These are phyloP conservation scores for Flueggea neowawraea DNA, from an alignment of 441 rosid species.

Conservation along the genomic window DNA sequence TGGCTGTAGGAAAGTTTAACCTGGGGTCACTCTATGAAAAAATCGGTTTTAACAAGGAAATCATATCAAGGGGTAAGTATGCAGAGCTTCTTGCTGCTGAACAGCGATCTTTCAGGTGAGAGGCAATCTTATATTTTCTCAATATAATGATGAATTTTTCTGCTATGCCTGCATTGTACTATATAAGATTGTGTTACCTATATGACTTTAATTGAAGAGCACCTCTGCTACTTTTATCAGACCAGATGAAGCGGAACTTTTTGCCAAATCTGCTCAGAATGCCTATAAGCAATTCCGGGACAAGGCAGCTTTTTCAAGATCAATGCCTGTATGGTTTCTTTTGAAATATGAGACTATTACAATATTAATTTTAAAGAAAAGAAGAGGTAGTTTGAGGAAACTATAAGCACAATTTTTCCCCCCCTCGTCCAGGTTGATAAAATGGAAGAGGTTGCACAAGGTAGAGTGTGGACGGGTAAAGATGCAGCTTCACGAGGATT, in stretches of 20 bases:
- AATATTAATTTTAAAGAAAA: not conserved
- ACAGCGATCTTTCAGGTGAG: constrained; percentile 81
- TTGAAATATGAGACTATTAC: not conserved
- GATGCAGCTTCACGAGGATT: constrained; percentile 86
- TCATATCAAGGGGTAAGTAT: constrained; percentile 88
- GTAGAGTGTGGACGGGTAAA: constrained; percentile 98
- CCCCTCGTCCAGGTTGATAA: constrained; percentile 55
- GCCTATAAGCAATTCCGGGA: constrained; percentile 77
- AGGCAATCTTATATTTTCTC: constrained; percentile 4
- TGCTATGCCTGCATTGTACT: too few species aligned
- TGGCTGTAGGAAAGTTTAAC: too few species aligned
- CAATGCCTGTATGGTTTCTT: constrained; percentile 63
- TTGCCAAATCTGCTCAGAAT: constrained; percentile 80
- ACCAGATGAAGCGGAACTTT: constrained; percentile 89
- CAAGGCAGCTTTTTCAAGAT: constrained; percentile 89
- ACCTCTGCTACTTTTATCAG: constrained; percentile 33
- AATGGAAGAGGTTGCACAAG: constrained; percentile 98
- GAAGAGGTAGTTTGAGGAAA: not conserved
- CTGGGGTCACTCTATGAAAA: too few species aligned
- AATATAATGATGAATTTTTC: too few species aligned
- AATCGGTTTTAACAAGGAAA: constrained; percentile 91
- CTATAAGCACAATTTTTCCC: not conserved
- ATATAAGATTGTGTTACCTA: constrained; percentile 4
- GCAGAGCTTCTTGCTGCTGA: constrained; percentile 95
- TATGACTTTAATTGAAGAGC: constrained; percentile 6